Evolutionary conservation across 345 rosid genomes (phyloP).

Genomic region (Lumnitzera littorea): DNA sequence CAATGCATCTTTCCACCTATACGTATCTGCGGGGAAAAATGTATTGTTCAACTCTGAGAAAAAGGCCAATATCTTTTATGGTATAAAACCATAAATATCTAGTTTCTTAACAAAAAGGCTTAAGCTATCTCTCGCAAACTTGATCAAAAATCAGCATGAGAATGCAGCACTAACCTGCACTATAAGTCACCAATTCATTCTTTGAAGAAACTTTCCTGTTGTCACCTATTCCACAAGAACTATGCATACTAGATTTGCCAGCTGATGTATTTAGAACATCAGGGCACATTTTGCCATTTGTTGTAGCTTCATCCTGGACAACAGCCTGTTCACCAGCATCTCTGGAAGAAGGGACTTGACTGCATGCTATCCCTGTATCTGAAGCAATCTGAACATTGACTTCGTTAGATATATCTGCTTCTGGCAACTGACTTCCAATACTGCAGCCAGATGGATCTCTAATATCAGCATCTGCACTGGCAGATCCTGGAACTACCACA

Average conservation of each 20-base stretch:
- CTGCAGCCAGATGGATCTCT: too few species aligned
- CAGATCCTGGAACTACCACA: too few species aligned
- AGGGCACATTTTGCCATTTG: neutral
- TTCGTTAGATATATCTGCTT: constrained; percentile 8
- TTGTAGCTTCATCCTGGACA: constrained; percentile 2
- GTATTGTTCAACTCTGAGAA: too few species aligned
- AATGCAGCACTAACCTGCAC: constrained; percentile 3
- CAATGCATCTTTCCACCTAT: too few species aligned
- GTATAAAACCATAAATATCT: too few species aligned
- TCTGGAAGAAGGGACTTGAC: neutral
- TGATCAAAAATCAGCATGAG: too few species aligned
- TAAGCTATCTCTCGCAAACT: too few species aligned
- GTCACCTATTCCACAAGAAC: neutral
- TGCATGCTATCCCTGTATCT: constrained; percentile 5
- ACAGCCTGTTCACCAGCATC: neutral
- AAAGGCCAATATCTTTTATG: too few species aligned
- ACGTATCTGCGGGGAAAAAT: too few species aligned
- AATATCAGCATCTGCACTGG: too few species aligned
- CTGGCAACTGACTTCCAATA: neutral
- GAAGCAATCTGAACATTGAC: neutral
- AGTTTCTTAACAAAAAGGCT: too few species aligned
- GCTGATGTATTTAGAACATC: neutral
- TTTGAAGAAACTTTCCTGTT: neutral
- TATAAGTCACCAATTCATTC: constrained; percentile 2
- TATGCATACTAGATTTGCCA: neutral